Evolutionary conservation across 768 basidiomycete genomes (phyloP), one percentile per base, ranked within the genome.

Genomic region (Boletus coccyginus): DNA sequence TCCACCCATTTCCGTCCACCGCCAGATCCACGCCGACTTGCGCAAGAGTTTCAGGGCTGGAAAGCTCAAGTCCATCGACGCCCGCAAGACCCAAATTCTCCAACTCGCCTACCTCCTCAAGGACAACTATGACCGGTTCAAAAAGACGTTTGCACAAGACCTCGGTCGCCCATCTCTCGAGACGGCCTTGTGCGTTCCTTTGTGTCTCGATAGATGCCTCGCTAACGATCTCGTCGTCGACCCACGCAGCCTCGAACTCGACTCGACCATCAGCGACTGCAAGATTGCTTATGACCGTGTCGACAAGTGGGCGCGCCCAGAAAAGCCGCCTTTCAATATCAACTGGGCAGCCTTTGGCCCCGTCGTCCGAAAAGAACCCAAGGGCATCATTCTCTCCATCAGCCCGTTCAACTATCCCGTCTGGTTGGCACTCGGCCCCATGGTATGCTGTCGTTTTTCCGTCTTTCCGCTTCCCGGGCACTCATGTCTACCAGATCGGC

Each of bases 391-490:
- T 0, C 73, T 90, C 46, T 81, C 88, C 62, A 86, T 92, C 53
- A 76, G 75, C 33, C 86, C 88, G 0, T 90, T 88, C 78, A 91
- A 90, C 69, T 90, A 87, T 64, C 90, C 89, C 0, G 56, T 90
- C 13, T 85, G 78, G 76, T 69, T 88, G 50, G 68, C 78, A 0
- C 38, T 89, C 9, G 73, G 76, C 1, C 87, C 87, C 13, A 57
- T 92, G 59, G 87, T 87, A 56, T 21, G 80, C 16, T 27, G 0
- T 2, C 5, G 14, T 35, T 16, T 35, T 36, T 13, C 24, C 9
- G 1, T 24, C 6, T 35, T 31, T 38, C 24, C 1, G 38, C 1
- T 31, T 42, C 48, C 38, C n/a, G 2, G 17, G 6, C 3, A 5
- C 17, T 50, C 29, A 43, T 44, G 42, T 51, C 33, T 77, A 74